Base-by-base conservation (phyloP, 768 basidiomycete genomes). In the Dioszegia crocea region DNA sequence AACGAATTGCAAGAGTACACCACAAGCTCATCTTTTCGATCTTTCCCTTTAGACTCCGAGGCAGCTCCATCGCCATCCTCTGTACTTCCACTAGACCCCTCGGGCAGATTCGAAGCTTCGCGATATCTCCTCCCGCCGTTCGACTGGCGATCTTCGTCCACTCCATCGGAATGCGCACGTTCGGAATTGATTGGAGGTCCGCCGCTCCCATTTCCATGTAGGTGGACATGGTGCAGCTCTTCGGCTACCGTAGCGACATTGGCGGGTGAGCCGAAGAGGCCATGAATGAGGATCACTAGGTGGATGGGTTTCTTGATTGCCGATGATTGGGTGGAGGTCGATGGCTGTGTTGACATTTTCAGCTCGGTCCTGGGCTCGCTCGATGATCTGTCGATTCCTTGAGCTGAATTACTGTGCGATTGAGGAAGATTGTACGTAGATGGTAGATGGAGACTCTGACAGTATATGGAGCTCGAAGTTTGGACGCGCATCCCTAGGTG, bases 211-310 rank as follows among this genome's bases (percentile, higher is more conserved):
- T n/a, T n/a, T n/a, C n/a, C n/a, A n/a, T n/a, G n/a, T n/a, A 16
- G 12, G 17, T 41, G 51, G 8, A 53, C 5, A 36, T 53, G 4
- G 17, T 53, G 23, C 3, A 53, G 39, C 33, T 70, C 69, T 29
- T 73, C 60, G 29, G 65, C 60, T 24, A 63, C 52, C 4, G 54
- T 59, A 26, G 54, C 52, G 21, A 74, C 62, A 44, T 71, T 70
- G 1, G 43, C 29, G 1, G 65, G 55, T 12, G 58, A 56, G 33
- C 75, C 75, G 56, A 71, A 76, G 9, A 76, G 59, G 16, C 75
- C 75, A 36, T 76, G 75, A 6, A 73, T 65, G 33, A 76, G 65
- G 24, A 76, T 57, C n/a, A 76, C 57, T 16, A 76, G 63, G 51
- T 76, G 75, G 21, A 69, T 53, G 24, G 51, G 51, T 39, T 53